Evolutionary conservation across 306 rosid species (phyloP), one percentile per base, ranked within the genome.

Genomic region (Trifolium repens): DNA sequence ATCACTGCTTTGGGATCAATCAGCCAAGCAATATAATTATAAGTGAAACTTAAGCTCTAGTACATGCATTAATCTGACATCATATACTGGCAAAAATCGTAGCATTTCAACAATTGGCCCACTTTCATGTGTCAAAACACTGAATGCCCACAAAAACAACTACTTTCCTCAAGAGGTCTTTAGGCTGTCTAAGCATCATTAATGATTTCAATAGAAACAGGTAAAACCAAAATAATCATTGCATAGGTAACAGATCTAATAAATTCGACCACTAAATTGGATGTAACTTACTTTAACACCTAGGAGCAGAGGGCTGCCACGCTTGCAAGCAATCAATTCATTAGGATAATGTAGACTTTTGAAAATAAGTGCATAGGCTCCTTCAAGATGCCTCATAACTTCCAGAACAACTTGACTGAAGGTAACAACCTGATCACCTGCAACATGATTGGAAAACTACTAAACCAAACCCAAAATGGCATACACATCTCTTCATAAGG

Each of bases 321-420:
- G 97, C 84, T 94, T 94, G 88, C 99, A 94, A 61, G 99, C 99
- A 89, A 94, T 86, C 89, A 94, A 82, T 81, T 94, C 99, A 84
- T 92, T 92, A 26, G 96, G 99, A 84, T 94, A 94, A 71, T 92
- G 96, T 68, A 57, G 74, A 81, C 97, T 94, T 89, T 94, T 94
- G 82, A 94, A 94, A 67, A 94, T 91, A 74, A 94, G 93, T 44
- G 99, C 99, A 88, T 94, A 94, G 66, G 99, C 99, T 82, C 99
- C 99, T 80, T 94, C 99, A 73, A 94, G 96, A 84, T 94, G 99
- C 87, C 99, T 89, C 99, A 91, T 94, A 78, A 94, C 99, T 82
- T 90, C 97, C 66, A 91, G 88, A 85, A 94, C 97, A 83, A 94
- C 96, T 83, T 94, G 96, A 85, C 93, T 84, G 84, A 94, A 94